These are phyloP conservation scores for Globisporangium megalacanthum DNA, from an alignment of 352 stramenopile species.

Conservation along the genomic window DNA sequence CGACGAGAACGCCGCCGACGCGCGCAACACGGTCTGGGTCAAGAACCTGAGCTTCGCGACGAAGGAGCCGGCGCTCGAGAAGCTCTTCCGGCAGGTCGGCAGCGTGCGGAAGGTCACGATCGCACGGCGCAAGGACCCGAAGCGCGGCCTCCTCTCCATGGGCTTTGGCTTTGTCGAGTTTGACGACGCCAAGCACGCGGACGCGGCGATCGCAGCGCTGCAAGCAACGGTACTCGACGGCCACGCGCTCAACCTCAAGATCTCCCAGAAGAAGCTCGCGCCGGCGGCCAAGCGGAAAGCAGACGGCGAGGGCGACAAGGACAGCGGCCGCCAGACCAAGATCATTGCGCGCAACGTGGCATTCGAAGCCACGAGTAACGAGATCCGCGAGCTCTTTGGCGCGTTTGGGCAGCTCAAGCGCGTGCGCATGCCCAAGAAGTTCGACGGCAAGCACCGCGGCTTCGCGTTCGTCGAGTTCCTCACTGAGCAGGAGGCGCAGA, in stretches of 20 bases:
- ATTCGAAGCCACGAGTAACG: constrained; percentile 96
- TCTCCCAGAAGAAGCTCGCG: constrained; percentile 88
- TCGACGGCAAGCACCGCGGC: constrained; percentile 95
- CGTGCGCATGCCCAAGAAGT: constrained; percentile 98
- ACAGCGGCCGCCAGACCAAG: constrained; percentile 83
- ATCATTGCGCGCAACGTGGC: constrained; percentile 98
- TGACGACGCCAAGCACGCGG: constrained; percentile 75
- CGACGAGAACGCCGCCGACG: constrained; percentile 58
- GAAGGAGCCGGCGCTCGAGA: constrained; percentile 82
- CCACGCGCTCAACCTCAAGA: constrained; percentile 92
- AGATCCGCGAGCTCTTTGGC: constrained; percentile 96
- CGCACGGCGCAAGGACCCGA: constrained; percentile 74
- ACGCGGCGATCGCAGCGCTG: constrained; percentile 73
- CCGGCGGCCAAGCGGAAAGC: constrained; percentile 35
- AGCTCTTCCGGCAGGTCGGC: constrained; percentile 62
- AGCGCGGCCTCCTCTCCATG: constrained; percentile 90
- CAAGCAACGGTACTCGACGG: constrained; percentile 91
- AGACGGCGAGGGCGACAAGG: constrained; percentile 24
- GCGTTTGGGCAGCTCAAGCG: constrained; percentile 97
- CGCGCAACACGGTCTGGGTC: constrained; percentile 92
- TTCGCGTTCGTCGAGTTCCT: constrained; percentile 99
- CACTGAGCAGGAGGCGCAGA: constrained; percentile 92
- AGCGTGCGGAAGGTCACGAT: constrained; percentile 86
- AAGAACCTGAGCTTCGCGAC: constrained; percentile 99
- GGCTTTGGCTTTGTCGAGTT: constrained; percentile 99